Evolutionary conservation across 768 basidiomycete genomes (phyloP).

Genomic region (Boletus rubescentipes): DNA sequence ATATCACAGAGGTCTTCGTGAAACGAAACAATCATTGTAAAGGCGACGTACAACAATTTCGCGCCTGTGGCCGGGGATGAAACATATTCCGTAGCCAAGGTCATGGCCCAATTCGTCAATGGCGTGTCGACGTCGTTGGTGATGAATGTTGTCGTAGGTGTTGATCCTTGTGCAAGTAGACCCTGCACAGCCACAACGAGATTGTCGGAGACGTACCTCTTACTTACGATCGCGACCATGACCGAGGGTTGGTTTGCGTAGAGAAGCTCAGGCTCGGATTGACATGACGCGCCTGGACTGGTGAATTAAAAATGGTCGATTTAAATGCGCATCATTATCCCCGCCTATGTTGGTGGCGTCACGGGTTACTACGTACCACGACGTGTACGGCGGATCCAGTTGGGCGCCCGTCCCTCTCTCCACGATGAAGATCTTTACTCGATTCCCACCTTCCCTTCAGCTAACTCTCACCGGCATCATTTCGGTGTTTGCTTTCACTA

Average conservation of each 20-base stretch:
- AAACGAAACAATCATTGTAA: neutral
- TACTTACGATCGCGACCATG: too few species aligned
- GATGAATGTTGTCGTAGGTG: slow-evolving; percentile 26
- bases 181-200: too few species aligned
- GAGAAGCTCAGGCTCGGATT: too few species aligned
- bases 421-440: neutral
- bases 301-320: too few species aligned
- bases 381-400: too few species aligned
- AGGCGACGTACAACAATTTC: slow-evolving; percentile 33
- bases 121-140: slow-evolving; percentile 42
- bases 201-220: too few species aligned
- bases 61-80: slow-evolving; percentile 7
- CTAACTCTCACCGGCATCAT: neutral
- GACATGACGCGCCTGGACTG: too few species aligned
- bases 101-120: slow-evolving; percentile 40
- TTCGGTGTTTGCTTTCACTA: neutral
- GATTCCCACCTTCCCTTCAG: neutral
- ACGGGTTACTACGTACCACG: too few species aligned
- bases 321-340: too few species aligned
- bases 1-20: neutral
- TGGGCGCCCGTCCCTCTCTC: too few species aligned
- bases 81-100: slow-evolving; percentile 33
- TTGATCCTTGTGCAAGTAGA: slow-evolving; percentile 24
- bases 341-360: too few species aligned
- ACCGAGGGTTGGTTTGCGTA: too few species aligned